phyloP scores from a whole-genome alignment of 768 basidiomycete genomes.

The Mycena crocata region DNA sequence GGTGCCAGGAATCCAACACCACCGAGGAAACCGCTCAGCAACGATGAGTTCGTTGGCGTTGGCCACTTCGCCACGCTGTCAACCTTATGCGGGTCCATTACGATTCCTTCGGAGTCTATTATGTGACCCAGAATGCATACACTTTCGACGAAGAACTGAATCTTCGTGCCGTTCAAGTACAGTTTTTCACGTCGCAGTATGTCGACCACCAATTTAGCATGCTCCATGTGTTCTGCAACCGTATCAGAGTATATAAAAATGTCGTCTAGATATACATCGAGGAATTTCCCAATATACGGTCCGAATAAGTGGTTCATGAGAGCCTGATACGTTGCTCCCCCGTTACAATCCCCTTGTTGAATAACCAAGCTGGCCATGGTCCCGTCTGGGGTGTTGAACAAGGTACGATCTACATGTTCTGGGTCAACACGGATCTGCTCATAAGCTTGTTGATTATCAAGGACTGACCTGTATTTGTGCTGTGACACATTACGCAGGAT shows the following conservation, averaged over 20 bases:
- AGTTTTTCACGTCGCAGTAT: conserved; percentile 46
- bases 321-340: conserved; percentile 53
- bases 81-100: conserved; percentile 58
- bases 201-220: conserved; percentile 48
- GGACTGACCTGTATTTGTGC: conserved; percentile 35
- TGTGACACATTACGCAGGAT: conserved; percentile 25
- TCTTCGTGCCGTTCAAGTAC: conserved; percentile 49
- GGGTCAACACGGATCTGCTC: conserved; percentile 51
- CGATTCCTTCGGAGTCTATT: conserved; percentile 52
- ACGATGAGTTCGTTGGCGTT: conserved; percentile 44
- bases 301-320: conserved; percentile 56
- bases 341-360: conserved; percentile 41
- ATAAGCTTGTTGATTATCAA: conserved; percentile 53
- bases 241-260: conserved; percentile 57
- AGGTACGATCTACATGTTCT: conserved; percentile 35
- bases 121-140: conserved; percentile 50
- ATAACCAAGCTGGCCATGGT: conserved; percentile 51
- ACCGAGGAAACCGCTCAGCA: conserved; percentile 49
- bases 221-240: conserved; percentile 47
- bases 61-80: conserved; percentile 49
- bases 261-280: conserved; percentile 47
- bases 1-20: conserved; percentile 45
- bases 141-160: conserved; percentile 42
- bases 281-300: conserved; percentile 46
- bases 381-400: conserved; percentile 47